These are phyloP conservation scores for Mollisiaceae sp. DNA, from an alignment of 2,329 filamentous ascomycete species.

Conservation along the genomic window DNA sequence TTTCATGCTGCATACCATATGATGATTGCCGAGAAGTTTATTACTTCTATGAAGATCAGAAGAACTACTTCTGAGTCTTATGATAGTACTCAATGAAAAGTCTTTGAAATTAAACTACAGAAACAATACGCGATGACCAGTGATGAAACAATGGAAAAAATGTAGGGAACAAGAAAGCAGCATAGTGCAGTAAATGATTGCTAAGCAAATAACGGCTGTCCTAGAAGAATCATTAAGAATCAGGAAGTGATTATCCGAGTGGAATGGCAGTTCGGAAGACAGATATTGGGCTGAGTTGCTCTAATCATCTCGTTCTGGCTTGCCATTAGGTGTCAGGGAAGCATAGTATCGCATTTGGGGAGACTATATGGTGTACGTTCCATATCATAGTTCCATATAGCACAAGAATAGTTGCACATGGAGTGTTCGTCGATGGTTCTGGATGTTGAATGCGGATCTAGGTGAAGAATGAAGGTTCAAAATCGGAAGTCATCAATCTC, in stretches of 20 bases:
- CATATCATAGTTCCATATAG: neutral
- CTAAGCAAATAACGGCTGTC: no score
- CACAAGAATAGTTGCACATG: neutral
- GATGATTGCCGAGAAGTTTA: neutral
- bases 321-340: neutral
- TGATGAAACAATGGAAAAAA: neutral
- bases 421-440: neutral
- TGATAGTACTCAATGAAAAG: neutral
- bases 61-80: neutral
- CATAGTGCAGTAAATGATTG: no score
- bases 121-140: neutral
- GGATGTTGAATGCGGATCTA: neutral
- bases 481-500: neutral
- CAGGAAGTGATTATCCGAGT: no score
- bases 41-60: neutral
- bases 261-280: no score
- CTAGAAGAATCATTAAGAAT: no score
- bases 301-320: no score
- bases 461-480: neutral
- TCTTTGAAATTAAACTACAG: no score
- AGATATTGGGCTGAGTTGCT: no score
- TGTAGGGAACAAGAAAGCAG: neutral
- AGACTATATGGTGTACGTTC: neutral
- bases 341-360: neutral
- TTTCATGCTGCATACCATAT: constrained; percentile 9